Evolutionary conservation across 2,329 filamentous ascomycete species (phyloP).

Genomic region (Penicillium sp.): DNA sequence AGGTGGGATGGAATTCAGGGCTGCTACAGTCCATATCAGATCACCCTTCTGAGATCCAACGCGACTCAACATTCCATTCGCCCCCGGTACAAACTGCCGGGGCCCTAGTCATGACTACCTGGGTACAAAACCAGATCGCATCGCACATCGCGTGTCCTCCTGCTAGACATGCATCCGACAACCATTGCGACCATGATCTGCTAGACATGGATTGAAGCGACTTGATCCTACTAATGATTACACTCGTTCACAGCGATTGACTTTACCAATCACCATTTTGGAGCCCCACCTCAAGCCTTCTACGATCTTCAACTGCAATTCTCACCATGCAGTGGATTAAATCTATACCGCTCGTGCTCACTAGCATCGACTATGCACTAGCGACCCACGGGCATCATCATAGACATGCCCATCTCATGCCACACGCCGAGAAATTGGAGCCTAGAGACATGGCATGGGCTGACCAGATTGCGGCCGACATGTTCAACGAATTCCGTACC

Average conservation of each 20-base stretch:
- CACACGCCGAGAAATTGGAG: constrained; percentile 6
- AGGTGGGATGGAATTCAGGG: constrained; percentile 13
- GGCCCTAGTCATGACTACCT: neutral
- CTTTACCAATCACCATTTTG: neutral
- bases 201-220: neutral
- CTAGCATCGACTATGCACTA: constrained; percentile 27
- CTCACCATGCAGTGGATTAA: constrained; percentile 19
- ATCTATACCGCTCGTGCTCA: constrained; percentile 25
- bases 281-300: neutral
- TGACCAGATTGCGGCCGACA: constrained; percentile 6
- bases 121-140: constrained; percentile 11
- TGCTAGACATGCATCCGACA: constrained; percentile 1
- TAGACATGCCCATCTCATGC: constrained; percentile 13
- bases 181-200: constrained; percentile 6
- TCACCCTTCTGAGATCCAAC: constrained; percentile 9
- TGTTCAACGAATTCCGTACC: constrained; percentile 17
- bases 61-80: constrained; percentile 16
- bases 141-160: constrained; percentile 1
- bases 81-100: constrained; percentile 7
- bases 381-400: constrained; percentile 27
- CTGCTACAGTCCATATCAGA: constrained; percentile 13
- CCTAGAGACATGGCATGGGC: constrained; percentile 6
- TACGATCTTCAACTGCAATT: neutral
- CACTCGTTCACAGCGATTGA: neutral
- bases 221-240: neutral